phyloP scores from a whole-genome alignment of 768 basidiomycete species.

The Epithele typhae region DNA sequence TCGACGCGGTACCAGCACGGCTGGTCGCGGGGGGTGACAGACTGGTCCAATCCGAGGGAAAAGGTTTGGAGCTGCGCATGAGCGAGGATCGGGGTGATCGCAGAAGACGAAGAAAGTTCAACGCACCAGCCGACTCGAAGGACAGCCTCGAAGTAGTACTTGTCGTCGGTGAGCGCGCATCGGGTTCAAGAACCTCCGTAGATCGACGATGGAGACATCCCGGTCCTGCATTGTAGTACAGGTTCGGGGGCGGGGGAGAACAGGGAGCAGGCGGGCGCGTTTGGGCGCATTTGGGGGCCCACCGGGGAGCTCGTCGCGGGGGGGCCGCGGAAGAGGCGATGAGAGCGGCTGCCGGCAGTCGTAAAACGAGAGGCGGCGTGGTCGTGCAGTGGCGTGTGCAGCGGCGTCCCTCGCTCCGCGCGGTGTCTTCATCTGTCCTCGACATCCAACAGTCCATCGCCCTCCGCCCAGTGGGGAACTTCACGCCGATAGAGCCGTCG shows the following conservation, averaged over 20 bases:
- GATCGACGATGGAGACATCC: constrained; percentile 94
- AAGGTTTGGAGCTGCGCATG: constrained; percentile 84
- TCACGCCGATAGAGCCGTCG: no score
- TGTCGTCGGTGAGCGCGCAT: constrained; percentile 65
- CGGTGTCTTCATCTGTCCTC: no score
- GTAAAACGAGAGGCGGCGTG: no score
- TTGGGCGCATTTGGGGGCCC: no score
- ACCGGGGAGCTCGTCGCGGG: no score
- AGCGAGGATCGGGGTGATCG: not conserved
- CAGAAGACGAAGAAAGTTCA: constrained; percentile 47
- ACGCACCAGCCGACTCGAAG: constrained; percentile 95
- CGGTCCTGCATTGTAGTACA: constrained; percentile 94
- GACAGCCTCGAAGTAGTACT: constrained; percentile 86
- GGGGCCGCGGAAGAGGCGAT: no score
- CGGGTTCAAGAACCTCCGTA: constrained; percentile 80
- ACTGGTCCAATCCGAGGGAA: constrained; percentile 94
- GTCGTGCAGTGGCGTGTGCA: no score
- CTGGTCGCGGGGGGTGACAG: constrained; percentile 90
- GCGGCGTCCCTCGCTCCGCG: no score
- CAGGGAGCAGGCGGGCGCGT: not conserved
- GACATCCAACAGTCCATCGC: no score
- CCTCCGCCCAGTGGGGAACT: no score
- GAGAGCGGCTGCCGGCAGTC: no score
- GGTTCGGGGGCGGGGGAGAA: constrained; percentile 43
- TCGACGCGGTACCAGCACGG: constrained; percentile 88